Evolutionary conservation across 2,329 filamentous ascomycete genomes (phyloP).

Genomic region (Sphaceloma murrayae): DNA sequence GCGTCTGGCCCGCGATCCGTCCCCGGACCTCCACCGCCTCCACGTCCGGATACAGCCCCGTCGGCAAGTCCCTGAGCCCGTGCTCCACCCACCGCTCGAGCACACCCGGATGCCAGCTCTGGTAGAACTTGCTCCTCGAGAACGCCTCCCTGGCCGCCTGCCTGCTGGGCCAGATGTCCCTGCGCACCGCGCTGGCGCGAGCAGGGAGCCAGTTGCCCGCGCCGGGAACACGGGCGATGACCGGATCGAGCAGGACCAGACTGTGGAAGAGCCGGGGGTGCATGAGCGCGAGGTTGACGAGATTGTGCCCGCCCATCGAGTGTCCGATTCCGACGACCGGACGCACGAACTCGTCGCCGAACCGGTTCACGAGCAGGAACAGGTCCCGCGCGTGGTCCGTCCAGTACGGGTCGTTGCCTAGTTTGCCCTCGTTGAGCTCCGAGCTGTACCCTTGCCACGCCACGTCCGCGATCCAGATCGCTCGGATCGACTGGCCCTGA

Average conservation of each 20-base stretch:
- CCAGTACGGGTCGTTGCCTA: slow-evolving; percentile 90
- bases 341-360: slow-evolving; percentile 67
- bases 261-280: slow-evolving; percentile 72
- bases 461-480: slow-evolving; percentile 87
- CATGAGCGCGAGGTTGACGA: slow-evolving; percentile 62
- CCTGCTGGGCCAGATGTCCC: slow-evolving; percentile 74
- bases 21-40: neutral
- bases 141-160: slow-evolving; percentile 59
- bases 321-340: slow-evolving; percentile 80
- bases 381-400: slow-evolving; percentile 77
- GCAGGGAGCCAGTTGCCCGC: slow-evolving; percentile 29
- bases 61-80: slow-evolving; percentile 68
- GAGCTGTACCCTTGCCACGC: slow-evolving; percentile 74
- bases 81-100: slow-evolving; percentile 62
- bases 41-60: slow-evolving; percentile 44
- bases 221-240: slow-evolving; percentile 49
- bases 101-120: slow-evolving; percentile 70
- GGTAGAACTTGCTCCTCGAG: slow-evolving; percentile 63
- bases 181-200: slow-evolving; percentile 58
- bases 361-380: slow-evolving; percentile 73
- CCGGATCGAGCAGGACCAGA: slow-evolving; percentile 74
- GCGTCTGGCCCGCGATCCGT: slow-evolving; percentile 28
- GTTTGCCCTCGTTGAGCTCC: slow-evolving; percentile 60
- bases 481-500: slow-evolving; percentile 59
- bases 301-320: slow-evolving; percentile 71